Evolutionary conservation across 345 rosid species (phyloP), one percentile per base, ranked within the genome.

Genomic region (Melastoma malabathricum): DNA sequence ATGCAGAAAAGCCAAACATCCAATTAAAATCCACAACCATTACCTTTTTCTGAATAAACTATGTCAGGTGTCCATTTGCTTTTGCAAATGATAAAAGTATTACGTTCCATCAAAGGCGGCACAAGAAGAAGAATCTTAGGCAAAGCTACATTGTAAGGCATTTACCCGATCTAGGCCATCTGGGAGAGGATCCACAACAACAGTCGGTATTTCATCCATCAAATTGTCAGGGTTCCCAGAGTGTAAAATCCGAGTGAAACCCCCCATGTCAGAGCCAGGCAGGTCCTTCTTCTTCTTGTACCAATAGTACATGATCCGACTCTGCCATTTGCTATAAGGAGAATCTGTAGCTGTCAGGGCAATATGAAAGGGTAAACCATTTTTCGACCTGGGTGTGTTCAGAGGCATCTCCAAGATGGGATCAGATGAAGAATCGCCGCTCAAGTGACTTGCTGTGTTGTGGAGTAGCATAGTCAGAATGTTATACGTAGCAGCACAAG

Each of bases 241-340:
- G 64, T 92, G 97, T 77, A 92, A 72, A 62, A 92, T 65, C 34
- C 98, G 82, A 3, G 97, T 81, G 56, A 92, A 92, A 63, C 86
- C 86, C 15, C 98, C 98, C 94, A 92, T 87, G 48, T 83, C 84
- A 0, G 97, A 92, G 46, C 86, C 82, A 51, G 86, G 95, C 75
- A 68, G 65, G 58, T 75, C 74, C 75, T 73, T 92, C 64, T 64
- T 61, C 80, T 77, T 83, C 63, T 76, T 81, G 64, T 92, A 92
- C 98, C 98, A 92, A 50, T 92, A 92, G 60, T 87, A 84, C 95
- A 87, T 84, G 0, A 92, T 81, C 59, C 95, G 97, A 73, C 95
- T 80, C 67, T 92, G 98, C 98, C 98, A 87, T 65, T 81, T 78
- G 60, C 84, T 87, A 63, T 92, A 92, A 48, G 75, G 70, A 25